Base-by-base conservation (phyloP, 2,329 filamentous ascomycete genomes). In the Pseudocercospora vitis region DNA sequence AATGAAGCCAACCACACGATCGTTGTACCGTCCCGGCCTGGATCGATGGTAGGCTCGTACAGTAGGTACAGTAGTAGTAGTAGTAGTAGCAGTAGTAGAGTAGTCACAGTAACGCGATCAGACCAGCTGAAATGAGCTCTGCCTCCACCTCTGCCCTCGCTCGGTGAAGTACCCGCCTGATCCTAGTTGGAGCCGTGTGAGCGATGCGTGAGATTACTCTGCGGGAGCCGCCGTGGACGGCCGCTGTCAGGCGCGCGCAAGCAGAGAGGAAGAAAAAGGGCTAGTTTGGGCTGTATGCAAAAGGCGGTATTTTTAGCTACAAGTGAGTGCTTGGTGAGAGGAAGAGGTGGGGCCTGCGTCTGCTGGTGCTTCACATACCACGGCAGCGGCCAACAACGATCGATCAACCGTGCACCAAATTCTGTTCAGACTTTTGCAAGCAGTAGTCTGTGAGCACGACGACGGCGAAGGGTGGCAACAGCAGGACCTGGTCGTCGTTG, bases 71-170 rank as follows among this genome's bases (percentile, higher is more conserved):
- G 19, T 14, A n/a, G n/a, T n/a, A n/a, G n/a, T n/a, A n/a, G n/a
- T n/a, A n/a, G n/a, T n/a, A n/a, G n/a, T n/a, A n/a, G n/a, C n/a
- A n/a, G n/a, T n/a, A n/a, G n/a, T n/a, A n/a, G n/a, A n/a, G n/a
- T n/a, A n/a, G n/a, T n/a, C n/a, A n/a, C n/a, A n/a, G n/a, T n/a
- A n/a, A n/a, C n/a, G n/a, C n/a, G n/a, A n/a, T 49, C 48, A 56
- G 53, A 39, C 45, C 53, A 52, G 53, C 53, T 45, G 53, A 40
- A 47, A 19, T 39, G 32, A 52, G 37, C 37, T 40, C 37, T 11
- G 37, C 37, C 37, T 40, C 18, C 3, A 19, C 37, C 37, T 40
- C 18, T 40, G 35, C 19, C 18, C 19, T 40, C 37, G 37, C 37
- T 11, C 19, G 33, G 3, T 3, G 21, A 23, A 47, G 7, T 29